Conservation (phyloP, 352 stramenopile species). For the Globisporangium mamillatum region DNA sequence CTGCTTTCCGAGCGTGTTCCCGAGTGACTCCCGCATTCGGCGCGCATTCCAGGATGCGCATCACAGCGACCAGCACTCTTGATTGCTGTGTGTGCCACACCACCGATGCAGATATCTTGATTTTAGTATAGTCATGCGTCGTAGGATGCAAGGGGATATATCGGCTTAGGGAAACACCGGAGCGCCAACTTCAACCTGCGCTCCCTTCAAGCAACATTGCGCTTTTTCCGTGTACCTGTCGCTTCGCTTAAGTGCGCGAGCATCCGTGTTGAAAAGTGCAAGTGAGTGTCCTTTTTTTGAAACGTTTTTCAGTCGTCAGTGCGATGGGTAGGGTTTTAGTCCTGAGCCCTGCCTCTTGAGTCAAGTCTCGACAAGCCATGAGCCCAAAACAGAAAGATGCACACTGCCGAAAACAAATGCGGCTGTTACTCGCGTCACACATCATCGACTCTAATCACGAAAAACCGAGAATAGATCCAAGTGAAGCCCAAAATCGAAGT, state of each 20-base stretch:
- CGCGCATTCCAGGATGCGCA: conserved; percentile 5
- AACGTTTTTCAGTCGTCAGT: background rate
- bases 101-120: background rate
- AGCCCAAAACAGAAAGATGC: background rate
- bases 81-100: background rate
- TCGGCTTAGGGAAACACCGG: background rate
- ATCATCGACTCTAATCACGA: background rate
- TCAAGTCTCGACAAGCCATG: background rate
- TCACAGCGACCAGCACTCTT: background rate
- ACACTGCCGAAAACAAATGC: background rate
- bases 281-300: background rate
- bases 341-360: background rate
- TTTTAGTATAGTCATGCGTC: background rate
- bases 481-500: background rate
- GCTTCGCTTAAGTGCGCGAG: background rate
- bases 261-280: background rate
- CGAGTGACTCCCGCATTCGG: conserved; percentile 6
- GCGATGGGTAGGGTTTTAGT: background rate
- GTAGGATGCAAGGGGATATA: background rate
- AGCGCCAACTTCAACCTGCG: background rate
- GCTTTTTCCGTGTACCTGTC: no score
- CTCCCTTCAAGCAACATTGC: background rate
- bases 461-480: background rate
- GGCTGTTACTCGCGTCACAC: background rate
- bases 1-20: conserved; percentile 4